Conservation (phyloP, 164 flowering plant species). For the Berberis vulgaris region DNA sequence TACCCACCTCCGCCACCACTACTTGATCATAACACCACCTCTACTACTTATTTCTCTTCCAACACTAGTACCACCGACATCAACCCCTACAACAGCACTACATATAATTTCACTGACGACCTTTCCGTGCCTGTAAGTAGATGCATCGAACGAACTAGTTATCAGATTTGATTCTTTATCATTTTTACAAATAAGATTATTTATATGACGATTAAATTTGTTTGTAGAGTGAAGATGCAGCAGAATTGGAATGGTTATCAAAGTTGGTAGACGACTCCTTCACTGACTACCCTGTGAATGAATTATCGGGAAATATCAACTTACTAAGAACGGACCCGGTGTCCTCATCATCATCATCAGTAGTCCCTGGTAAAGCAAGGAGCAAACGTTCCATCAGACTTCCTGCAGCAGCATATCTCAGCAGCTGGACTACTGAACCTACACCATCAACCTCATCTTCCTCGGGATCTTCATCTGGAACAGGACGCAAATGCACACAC, state of each 20-base stretch:
- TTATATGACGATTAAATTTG: background rate
- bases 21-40: background rate
- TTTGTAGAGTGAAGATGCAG: slow-evolving; percentile 42
- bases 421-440: slow-evolving; percentile 7
- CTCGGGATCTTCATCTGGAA: background rate
- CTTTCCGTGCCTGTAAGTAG: slow-evolving; percentile 37
- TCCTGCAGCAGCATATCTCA: background rate
- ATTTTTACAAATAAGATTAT: background rate
- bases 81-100: slow-evolving; percentile 4
- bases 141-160: background rate
- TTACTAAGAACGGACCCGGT: slow-evolving; percentile 9
- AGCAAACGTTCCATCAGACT: slow-evolving; percentile 32
- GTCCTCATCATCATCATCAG: slow-evolving; percentile 2
- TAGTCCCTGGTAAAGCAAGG: slow-evolving; percentile 23
- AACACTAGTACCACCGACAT: background rate
- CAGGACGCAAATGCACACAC: slow-evolving; percentile 43
- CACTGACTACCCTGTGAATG: slow-evolving; percentile 23
- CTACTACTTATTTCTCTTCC: background rate
- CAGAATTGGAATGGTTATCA: slow-evolving; percentile 67
- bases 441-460: slow-evolving; percentile 4
- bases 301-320: slow-evolving; percentile 10
- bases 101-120: slow-evolving; percentile 25
- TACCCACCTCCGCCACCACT: slow-evolving; percentile 1
- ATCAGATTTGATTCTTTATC: background rate
- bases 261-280: slow-evolving; percentile 55